Evolutionary conservation across 345 rosid genomes (phyloP), one percentile per base, ranked within the genome.

Genomic region (Triadica sebifera): DNA sequence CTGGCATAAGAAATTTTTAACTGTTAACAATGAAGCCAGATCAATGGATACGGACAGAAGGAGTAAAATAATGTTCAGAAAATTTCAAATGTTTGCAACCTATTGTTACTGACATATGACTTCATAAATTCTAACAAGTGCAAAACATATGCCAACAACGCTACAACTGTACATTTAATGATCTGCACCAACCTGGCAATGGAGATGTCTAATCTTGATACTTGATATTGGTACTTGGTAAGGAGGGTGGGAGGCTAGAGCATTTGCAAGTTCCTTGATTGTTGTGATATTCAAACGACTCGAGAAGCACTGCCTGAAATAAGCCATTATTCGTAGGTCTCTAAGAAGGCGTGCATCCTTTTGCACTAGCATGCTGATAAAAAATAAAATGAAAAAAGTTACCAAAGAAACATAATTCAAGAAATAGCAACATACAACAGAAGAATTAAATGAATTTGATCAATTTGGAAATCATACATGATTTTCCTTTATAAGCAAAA

Each of bases 241-340:
- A 64, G 99, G 99, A 87, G 79, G 85, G 76, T 84, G 93, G 56
- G 90, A 88, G 73, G 99, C 89, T 65, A 95, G 84, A 70, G 96
- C 97, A 78, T 82, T 81, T 25, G 97, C 89, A 60, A 95, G 91
- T 77, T 91, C 96, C 91, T 88, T 95, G 74, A 87, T 90, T 38
- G 87, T 88, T 71, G 85, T 81, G 46, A 90, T 85, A 56, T 82
- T 87, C 75, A 82, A 80, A 83, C 82, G 79, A 75, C 85, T 85
- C 11, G 87, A 84, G 73, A 95, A 84, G 83, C 96, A 91, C 77
- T 91, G 96, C 82, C 88, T 89, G 81, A 95, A 93, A 83, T 95
- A 95, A 70, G 97, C 93, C 81, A 86, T 84, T 69, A 93, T 74
- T 68, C 96, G 79, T 25, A 86, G 71, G 79, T 95, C 99, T 75